Evolutionary conservation across 2,329 filamentous ascomycete genomes (phyloP).

Genomic region (Thermothelomyces thermophilus): DNA sequence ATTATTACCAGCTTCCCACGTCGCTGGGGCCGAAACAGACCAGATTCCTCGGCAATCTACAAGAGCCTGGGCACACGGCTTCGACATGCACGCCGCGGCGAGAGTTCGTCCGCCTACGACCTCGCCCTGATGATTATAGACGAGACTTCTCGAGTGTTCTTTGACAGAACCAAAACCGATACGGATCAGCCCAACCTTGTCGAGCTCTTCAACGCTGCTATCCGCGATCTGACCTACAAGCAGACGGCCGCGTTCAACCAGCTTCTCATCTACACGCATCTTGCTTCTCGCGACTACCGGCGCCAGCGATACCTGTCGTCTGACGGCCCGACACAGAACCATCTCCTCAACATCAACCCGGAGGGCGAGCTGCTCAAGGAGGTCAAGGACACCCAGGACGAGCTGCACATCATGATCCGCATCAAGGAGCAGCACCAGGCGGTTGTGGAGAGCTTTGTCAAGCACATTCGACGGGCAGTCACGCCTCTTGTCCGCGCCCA

Average conservation of each 20-base stretch:
- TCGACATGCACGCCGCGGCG: not conserved
- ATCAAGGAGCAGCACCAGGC: slow-evolving; percentile 34
- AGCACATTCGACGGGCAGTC: slow-evolving; percentile 14
- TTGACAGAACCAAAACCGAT: slow-evolving; percentile 19
- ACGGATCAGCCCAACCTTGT: slow-evolving; percentile 28
- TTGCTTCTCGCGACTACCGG: slow-evolving; percentile 22
- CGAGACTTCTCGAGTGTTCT: slow-evolving; percentile 21
- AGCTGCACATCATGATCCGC: slow-evolving; percentile 41
- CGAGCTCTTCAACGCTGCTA: slow-evolving; percentile 37
- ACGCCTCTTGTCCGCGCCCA: slow-evolving; percentile 21
- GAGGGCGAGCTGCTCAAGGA: slow-evolving; percentile 35
- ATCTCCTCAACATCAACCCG: slow-evolving; percentile 22
- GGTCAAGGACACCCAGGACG: slow-evolving; percentile 43
- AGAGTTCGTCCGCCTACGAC: slow-evolving; percentile 20
- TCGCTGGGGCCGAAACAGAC: slow-evolving; percentile 35
- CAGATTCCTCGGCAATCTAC: slow-evolving; percentile 20
- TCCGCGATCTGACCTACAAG: slow-evolving; percentile 32
- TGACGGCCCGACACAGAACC: slow-evolving; percentile 21
- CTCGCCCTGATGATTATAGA: slow-evolving; percentile 19
- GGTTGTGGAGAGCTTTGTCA: slow-evolving; percentile 29
- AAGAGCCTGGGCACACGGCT: slow-evolving; percentile 16
- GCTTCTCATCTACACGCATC: slow-evolving; percentile 32
- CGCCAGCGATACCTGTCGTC: slow-evolving; percentile 13
- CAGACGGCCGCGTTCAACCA: slow-evolving; percentile 34
- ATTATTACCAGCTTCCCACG: slow-evolving; percentile 31